These are phyloP conservation scores for Exophiala sp. DNA, from an alignment of 2,329 filamentous ascomycete species.

Conservation along the genomic window DNA sequence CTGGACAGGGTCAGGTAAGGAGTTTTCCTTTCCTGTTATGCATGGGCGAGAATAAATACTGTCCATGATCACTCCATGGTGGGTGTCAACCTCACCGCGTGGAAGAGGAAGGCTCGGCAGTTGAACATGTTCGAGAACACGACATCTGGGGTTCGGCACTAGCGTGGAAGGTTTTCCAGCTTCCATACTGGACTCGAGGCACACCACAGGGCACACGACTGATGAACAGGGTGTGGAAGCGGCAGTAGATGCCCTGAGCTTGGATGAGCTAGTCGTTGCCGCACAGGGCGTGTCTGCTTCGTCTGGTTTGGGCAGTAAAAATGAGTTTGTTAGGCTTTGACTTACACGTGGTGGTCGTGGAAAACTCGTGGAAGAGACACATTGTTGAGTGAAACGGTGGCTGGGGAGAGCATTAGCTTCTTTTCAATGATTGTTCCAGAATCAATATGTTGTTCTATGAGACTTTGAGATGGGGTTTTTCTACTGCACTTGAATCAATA, in stretches of 20 bases:
- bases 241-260: constrained; percentile 4
- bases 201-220: neutral
- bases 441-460: neutral
- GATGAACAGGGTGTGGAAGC: neutral
- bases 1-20: constrained; percentile 34
- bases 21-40: constrained; percentile 44
- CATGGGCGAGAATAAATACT: constrained; percentile 31
- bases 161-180: neutral
- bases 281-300: neutral
- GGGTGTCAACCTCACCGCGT: neutral
- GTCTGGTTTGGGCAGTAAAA: neutral
- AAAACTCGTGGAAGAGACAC: too few relatives aligned
- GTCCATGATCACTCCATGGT: constrained; percentile 4
- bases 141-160: neutral
- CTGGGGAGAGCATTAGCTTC: neutral
- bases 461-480: neutral
- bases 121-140: neutral
- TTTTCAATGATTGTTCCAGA: neutral
- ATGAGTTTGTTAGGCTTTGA: neutral
- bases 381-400: too few relatives aligned
- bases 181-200: neutral
- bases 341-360: too few relatives aligned
- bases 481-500: neutral
- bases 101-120: neutral
- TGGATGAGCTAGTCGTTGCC: neutral